phyloP scores from a whole-genome alignment of 768 basidiomycete genomes.

The Calvatia gigantea region DNA sequence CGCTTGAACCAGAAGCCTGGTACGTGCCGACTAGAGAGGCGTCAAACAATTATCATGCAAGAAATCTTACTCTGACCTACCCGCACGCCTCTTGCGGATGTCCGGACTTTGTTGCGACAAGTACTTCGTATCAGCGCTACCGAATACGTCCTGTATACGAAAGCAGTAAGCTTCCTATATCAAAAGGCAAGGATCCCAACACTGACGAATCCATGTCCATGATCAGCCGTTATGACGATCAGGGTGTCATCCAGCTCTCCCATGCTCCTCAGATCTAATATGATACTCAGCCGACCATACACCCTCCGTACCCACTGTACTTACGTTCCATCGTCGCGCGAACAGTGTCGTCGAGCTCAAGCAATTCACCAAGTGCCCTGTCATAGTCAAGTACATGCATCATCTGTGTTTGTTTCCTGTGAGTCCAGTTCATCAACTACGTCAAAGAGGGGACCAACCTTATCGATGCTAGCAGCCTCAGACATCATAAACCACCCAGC shows the following conservation, averaged over 20 bases:
- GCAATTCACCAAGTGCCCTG: slow-evolving; percentile 41
- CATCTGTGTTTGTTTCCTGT: slow-evolving; percentile 25
- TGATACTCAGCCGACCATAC: not conserved
- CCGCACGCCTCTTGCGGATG: slow-evolving; percentile 28
- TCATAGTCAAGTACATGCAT: slow-evolving; percentile 47
- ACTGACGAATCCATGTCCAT: slow-evolving; percentile 43
- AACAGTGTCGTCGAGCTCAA: slow-evolving; percentile 43
- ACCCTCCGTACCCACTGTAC: slow-evolving; percentile 10
- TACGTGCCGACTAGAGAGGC: slow-evolving; percentile 33
- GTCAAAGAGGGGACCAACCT: slow-evolving; percentile 20
- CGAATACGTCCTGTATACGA: slow-evolving; percentile 35
- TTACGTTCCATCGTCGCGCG: slow-evolving; percentile 37
- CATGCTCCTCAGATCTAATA: slow-evolving; percentile 36
- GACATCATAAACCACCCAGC: slow-evolving; percentile 47
- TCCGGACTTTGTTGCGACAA: slow-evolving; percentile 29
- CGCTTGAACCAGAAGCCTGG: slow-evolving; percentile 34
- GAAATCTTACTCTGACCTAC: slow-evolving; percentile 12
- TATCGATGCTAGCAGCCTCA: slow-evolving; percentile 44
- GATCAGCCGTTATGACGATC: slow-evolving; percentile 43
- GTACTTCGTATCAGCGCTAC: slow-evolving; percentile 38
- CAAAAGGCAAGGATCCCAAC: not conserved
- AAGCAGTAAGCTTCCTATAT: not conserved
- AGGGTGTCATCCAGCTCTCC: slow-evolving; percentile 39
- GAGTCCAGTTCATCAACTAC: not conserved
- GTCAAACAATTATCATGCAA: not conserved